These are phyloP conservation scores for Fusarium veterinarium DNA, from an alignment of 2,329 filamentous ascomycete species.

Conservation along the genomic window DNA sequence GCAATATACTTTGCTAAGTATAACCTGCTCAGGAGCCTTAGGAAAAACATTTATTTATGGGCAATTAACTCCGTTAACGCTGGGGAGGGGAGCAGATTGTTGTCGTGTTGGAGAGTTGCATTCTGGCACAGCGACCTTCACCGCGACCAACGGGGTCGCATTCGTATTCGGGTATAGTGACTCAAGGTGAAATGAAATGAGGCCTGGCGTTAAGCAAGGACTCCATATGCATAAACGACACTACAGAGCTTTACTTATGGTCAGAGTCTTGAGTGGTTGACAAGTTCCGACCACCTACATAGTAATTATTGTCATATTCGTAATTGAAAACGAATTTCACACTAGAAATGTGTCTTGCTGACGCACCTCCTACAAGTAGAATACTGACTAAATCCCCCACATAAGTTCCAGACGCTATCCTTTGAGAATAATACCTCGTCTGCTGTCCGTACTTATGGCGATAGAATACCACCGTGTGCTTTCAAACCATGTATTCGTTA, in stretches of 20 bases:
- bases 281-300: not conserved
- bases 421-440: not conserved
- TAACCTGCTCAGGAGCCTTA: not conserved
- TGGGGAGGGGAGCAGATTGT: not conserved
- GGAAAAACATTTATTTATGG: not conserved
- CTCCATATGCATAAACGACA: not conserved
- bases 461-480: not conserved
- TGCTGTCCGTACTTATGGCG: not conserved
- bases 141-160: not conserved
- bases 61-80: not conserved
- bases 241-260: not conserved
- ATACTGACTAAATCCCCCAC: not conserved
- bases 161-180: conserved; percentile 23
- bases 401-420: not conserved
- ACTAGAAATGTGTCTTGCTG: not conserved
- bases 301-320: not conserved
- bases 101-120: not conserved
- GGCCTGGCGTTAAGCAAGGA: not conserved
- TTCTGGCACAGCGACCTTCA: not conserved
- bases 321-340: not conserved
- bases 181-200: not conserved
- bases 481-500: conserved; percentile 15
- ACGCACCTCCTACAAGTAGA: not conserved
- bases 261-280: not conserved
- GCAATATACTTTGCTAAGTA: not conserved